Conservation (phyloP, 2,329 filamentous ascomycete genomes). For the Blastomyces silverae region DNA sequence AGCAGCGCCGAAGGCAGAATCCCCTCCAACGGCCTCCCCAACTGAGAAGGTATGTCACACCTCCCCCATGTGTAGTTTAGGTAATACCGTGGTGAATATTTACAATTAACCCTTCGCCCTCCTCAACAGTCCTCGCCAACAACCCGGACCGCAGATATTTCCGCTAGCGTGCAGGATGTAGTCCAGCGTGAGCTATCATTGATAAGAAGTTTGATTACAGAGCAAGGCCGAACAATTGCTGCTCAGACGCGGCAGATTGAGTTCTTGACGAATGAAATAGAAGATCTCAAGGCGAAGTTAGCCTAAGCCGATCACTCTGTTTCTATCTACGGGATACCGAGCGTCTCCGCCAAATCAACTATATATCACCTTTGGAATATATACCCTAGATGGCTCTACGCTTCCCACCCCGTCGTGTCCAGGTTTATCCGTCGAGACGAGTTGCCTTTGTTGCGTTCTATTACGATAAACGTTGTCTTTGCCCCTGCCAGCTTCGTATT, state of each 20-base stretch:
- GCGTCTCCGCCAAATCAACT: not conserved
- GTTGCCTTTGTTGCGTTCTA: not conserved
- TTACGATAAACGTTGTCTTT: not conserved
- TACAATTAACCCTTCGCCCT: not conserved
- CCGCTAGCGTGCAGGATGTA: conserved; percentile 41
- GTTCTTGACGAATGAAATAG: conserved; percentile 64
- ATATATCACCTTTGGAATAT: not conserved
- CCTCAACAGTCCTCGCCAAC: not conserved
- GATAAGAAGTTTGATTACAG: conserved; percentile 70
- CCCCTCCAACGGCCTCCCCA: not conserved
- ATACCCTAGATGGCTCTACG: not conserved
- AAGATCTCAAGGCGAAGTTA: conserved; percentile 65
- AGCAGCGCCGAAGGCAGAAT: conserved; percentile 13
- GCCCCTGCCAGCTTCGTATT: not conserved
- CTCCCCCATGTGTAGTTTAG: not conserved
- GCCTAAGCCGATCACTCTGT: not conserved
- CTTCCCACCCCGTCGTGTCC: not conserved
- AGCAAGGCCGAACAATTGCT: conserved; percentile 69
- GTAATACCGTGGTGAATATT: not conserved
- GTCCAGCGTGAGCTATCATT: conserved; percentile 63
- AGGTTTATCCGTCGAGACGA: not conserved
- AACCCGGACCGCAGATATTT: conserved; percentile 1
- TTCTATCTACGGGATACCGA: not conserved
- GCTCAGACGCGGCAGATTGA: conserved; percentile 71
- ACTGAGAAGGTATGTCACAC: conserved; percentile 14